Evolutionary conservation across 75 land plant genomes (phyloP), one percentile per base, ranked within the genome.

Genomic region (Sequoiadendron giganteum): DNA sequence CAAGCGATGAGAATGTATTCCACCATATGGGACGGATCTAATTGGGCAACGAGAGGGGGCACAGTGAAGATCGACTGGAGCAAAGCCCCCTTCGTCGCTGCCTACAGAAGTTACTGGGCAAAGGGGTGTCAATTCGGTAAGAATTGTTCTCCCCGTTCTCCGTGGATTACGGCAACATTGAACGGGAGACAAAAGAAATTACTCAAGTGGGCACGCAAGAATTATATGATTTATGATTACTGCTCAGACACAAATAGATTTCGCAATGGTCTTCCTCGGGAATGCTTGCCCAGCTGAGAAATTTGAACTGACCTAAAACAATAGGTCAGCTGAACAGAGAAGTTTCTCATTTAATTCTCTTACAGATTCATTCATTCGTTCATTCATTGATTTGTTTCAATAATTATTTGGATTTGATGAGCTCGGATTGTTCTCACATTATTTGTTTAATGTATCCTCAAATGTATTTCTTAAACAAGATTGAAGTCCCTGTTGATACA

Each of bases 161-260:
- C 83, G 0, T 82, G 90, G 87, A 52, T 86, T 47, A 36, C 73
- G 11, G 56, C 49, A 40, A 81, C 13, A 30, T 88, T 91, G 10
- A 88, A 91, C 76, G 87, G 73, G 6, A 7, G 16, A 10, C 68
- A 85, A 9, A 32, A 81, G 10, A 87, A 49, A 16, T 76, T 79
- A 34, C 73, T 92, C 14, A 10, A 85, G 43, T 90, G 88, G 91
- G 89, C 86, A 19, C 85, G 86, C 47, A 55, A 83, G 76, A 54
- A 90, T 16, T 87, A 58, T 89, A 85, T 92, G 89, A 58, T 90
- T 80, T 92, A 92, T 72, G 86, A 90, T 45, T 90, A 92, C 89
- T 92, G 93, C 85, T 21, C 80, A 52, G 90, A 92, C 39, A 18
- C 21, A 14, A 43, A 73, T 39, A 47, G 93, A 15, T 89, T 85